phyloP scores from a whole-genome alignment of 371 early-diverging fungal genomes.

The Mortierella sp. region DNA sequence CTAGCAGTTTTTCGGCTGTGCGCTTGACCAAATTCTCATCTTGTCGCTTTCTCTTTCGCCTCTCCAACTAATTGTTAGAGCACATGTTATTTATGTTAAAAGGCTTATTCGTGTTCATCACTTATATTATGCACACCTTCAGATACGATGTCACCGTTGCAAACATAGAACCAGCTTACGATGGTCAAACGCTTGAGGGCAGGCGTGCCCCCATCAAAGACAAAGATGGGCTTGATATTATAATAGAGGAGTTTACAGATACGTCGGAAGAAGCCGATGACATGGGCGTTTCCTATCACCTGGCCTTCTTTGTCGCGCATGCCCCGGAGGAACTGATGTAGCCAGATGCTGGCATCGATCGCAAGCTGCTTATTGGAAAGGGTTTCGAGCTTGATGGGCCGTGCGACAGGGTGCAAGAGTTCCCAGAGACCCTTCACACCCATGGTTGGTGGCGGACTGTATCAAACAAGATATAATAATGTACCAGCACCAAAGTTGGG shows the following conservation, averaged over 20 bases:
- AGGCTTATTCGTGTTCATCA: no score
- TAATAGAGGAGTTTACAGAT: constrained; percentile 94
- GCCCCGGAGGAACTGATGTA: constrained; percentile 94
- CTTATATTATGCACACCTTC: no score
- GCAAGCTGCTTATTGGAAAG: constrained; percentile 82
- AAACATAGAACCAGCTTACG: constrained; percentile 57
- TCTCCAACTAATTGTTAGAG: constrained; percentile 59
- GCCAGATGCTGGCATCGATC: constrained; percentile 97
- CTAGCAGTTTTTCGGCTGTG: constrained; percentile 87
- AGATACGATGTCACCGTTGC: background rate
- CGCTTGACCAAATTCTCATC: constrained; percentile 65
- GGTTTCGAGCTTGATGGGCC: constrained; percentile 84
- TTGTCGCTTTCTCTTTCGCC: constrained; percentile 65
- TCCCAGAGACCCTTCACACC: constrained; percentile 97
- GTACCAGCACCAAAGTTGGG: background rate
- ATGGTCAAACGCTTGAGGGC: constrained; percentile 84
- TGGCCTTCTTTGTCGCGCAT: constrained; percentile 92
- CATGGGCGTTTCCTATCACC: constrained; percentile 82
- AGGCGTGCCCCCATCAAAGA: constrained; percentile 95
- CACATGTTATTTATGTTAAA: background rate
- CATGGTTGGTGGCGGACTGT: constrained; percentile 64
- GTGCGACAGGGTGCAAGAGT: constrained; percentile 84
- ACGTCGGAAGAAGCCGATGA: constrained; percentile 94
- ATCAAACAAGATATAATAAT: background rate
- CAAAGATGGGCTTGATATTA: constrained; percentile 94